These are phyloP conservation scores for Platanus orientalis DNA, from an alignment of 164 flowering plant genomes.

Conservation along the genomic window DNA sequence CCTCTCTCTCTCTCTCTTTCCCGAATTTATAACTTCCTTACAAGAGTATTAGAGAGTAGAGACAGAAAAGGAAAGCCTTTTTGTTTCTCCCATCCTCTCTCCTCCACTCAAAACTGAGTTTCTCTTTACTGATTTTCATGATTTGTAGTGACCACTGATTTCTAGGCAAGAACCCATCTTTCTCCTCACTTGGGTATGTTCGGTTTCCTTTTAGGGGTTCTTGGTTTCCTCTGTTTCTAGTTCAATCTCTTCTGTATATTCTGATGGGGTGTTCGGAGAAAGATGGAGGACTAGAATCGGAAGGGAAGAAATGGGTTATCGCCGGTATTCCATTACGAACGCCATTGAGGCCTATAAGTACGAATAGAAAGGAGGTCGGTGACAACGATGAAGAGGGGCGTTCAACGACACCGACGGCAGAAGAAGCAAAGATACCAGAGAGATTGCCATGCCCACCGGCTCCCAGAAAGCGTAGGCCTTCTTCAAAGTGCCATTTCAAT, in stretches of 20 bases:
- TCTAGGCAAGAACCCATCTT: not conserved
- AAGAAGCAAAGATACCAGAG: slow-evolving; percentile 57
- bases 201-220: not conserved
- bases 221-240: not conserved
- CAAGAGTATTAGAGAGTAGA: not conserved
- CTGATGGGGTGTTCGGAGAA: slow-evolving; percentile 26
- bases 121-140: not conserved
- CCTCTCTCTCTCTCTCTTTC: slow-evolving; percentile 4
- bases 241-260: not conserved
- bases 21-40: not conserved
- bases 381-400: slow-evolving; percentile 26
- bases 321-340: slow-evolving; percentile 25
- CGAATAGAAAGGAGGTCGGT: slow-evolving; percentile 23
- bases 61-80: slow-evolving; percentile 13
- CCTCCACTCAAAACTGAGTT: not conserved
- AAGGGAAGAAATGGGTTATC: slow-evolving; percentile 28
- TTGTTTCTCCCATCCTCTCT: slow-evolving; percentile 15
- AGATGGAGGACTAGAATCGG: slow-evolving; percentile 21
- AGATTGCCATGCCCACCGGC: slow-evolving; percentile 67
- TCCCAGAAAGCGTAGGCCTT: slow-evolving; percentile 62
- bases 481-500: slow-evolving; percentile 31
- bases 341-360: slow-evolving; percentile 25
- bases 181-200: not conserved
- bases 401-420: slow-evolving; percentile 57
- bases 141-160: not conserved